Evolutionary conservation across 257 asterid genomes (phyloP), one percentile per base, ranked within the genome.

Genomic region (Linaria vulgaris): DNA sequence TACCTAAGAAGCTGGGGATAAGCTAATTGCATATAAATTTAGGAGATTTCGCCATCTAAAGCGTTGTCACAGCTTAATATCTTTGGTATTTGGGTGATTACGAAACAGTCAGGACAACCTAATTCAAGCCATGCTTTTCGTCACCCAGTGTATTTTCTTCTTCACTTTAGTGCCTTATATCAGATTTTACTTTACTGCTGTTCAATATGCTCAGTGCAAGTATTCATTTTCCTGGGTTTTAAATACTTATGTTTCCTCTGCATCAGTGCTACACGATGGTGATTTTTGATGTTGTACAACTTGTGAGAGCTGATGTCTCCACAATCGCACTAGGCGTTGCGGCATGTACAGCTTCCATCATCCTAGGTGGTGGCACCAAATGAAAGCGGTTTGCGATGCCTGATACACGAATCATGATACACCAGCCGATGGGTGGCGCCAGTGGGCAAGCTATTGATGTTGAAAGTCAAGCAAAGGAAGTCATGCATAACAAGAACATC

Each of bases 311-410:
- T 47, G 90, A 81, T 52, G 84, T 83, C 67, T 78, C 87, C 58
- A 79, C 86, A 38, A 50, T 94, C 65, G 96, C 95, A 8, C 69
- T 94, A 7, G 99, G 97, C 61, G 76, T 87, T 78, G 72, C 95
- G 41, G 97, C 96, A 24, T 94, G 97, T 37, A 89, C 99, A 21
- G 91, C 99, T 74, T 89, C 99, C 56, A 65, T 94, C 59, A 87
- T 94, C 67, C 92, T 94, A 41, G 99, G 90, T 47, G 94, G 95
- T 71, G 99, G 99, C 64, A 82, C 97, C 31, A 94, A 87, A 79
- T 94, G 97, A 56, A 94, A 94, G 61, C 95, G 97, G 54, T 84
- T 70, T 45, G 97, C 99, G 13, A 94, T 90, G 99, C 99, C 99
- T 27, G 90, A 90, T 70, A 69, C 99, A 37, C 83, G 98, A 55